Evolutionary conservation across 2,329 filamentous ascomycete genomes (phyloP).

Genomic region (Arthrobotrys megalospora): DNA sequence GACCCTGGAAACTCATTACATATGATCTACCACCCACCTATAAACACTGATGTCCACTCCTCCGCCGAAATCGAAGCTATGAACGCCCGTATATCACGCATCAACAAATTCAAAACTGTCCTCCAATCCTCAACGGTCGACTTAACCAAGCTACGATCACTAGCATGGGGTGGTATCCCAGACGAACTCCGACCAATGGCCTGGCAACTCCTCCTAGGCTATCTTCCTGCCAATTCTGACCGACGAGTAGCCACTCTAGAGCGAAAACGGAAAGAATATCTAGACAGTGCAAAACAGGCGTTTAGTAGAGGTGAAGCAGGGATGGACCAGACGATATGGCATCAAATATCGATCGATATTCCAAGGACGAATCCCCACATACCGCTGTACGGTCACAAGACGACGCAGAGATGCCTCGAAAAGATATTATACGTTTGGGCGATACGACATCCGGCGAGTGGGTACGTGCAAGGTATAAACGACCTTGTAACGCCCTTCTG

Average conservation of each 20-base stretch:
- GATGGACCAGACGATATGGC: conserved; percentile 97
- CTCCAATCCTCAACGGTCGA: conserved; percentile 92
- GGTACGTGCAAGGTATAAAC: conserved; percentile 98
- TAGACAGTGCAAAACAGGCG: conserved; percentile 86
- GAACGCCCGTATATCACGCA: conserved; percentile 88
- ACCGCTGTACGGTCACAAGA: conserved; percentile 93
- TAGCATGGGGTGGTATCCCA: conserved; percentile 94
- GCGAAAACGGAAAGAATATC: conserved; percentile 94
- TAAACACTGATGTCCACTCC: conserved; percentile 76
- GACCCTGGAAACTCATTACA: conserved; percentile 94
- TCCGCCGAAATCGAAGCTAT: conserved; percentile 83
- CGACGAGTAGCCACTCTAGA: conserved; percentile 90
- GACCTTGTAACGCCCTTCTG: conserved; percentile 97
- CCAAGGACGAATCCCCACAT: conserved; percentile 96
- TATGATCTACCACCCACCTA: conserved; percentile 87
- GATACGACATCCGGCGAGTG: conserved; percentile 94
- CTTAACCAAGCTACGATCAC: conserved; percentile 82
- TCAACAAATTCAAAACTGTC: conserved; percentile 98
- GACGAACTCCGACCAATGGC: conserved; percentile 97
- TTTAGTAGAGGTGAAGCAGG: conserved; percentile 81
- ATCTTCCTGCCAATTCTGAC: conserved; percentile 96
- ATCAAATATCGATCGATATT: conserved; percentile 98
- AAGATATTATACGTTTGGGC: conserved; percentile 98
- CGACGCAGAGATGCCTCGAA: conserved; percentile 93
- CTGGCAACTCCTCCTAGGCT: conserved; percentile 96